phyloP scores from a whole-genome alignment of 1,284 basidiomycete genomes.

The Heterobasidion parviporum region DNA sequence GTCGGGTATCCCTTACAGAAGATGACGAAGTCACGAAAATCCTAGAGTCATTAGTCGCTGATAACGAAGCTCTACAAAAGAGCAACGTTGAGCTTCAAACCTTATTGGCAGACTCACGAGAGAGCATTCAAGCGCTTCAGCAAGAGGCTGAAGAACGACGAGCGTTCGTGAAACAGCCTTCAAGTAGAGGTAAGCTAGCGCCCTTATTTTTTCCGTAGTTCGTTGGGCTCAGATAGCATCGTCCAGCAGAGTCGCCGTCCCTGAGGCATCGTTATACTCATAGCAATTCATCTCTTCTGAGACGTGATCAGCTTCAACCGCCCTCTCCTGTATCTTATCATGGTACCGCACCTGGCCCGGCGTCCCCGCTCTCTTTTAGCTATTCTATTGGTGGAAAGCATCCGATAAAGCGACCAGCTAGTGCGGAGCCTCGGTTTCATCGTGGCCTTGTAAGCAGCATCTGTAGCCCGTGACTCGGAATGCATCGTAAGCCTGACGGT shows the following conservation, averaged over 20 bases:
- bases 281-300: not conserved
- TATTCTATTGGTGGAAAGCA: slow-evolving; percentile 4
- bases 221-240: not conserved
- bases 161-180: slow-evolving; percentile 21
- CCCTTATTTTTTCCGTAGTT: not conserved
- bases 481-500: slow-evolving; percentile 6
- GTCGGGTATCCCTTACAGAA: slow-evolving; percentile 33
- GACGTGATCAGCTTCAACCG: not conserved
- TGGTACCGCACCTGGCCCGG: slow-evolving; percentile 9
- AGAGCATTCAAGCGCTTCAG: slow-evolving; percentile 61
- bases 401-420: slow-evolving; percentile 16
- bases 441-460: slow-evolving; percentile 31
- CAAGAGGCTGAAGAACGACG: slow-evolving; percentile 71
- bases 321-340: not conserved
- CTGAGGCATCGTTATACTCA: not conserved
- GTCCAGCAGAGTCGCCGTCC: not conserved
- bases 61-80: slow-evolving; percentile 75
- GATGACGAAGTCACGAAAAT: slow-evolving; percentile 58
- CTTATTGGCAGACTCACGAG: slow-evolving; percentile 66
- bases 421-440: slow-evolving; percentile 18
- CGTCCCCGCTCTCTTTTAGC: slow-evolving; percentile 10
- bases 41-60: slow-evolving; percentile 73
- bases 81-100: slow-evolving; percentile 76
- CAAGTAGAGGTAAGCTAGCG: slow-evolving; percentile 1
- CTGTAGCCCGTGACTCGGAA: not conserved